These are phyloP conservation scores for Senna siamea DNA, from an alignment of 306 rosid species.

Conservation along the genomic window DNA sequence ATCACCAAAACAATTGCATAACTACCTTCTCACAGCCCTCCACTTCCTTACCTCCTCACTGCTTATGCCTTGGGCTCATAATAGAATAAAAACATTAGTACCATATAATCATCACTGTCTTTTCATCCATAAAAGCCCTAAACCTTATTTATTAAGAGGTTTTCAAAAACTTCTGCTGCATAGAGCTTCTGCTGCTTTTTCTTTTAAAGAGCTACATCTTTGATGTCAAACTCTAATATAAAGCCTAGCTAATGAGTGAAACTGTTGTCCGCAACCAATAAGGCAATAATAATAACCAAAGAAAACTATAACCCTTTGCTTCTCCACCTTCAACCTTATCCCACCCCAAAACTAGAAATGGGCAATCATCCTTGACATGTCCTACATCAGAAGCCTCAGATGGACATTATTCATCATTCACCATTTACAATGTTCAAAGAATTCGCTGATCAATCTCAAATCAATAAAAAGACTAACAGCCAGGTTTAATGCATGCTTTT, in stretches of 20 bases:
- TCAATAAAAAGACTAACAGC: constrained; percentile 1
- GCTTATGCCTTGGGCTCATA: not conserved
- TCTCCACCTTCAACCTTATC: constrained; percentile 5
- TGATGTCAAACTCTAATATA: not conserved
- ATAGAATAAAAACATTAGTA: not conserved
- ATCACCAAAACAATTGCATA: not conserved
- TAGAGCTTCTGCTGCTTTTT: not conserved
- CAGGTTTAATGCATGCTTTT: constrained; percentile 9
- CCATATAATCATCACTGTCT: not conserved
- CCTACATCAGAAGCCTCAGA: constrained; percentile 6
- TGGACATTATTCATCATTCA: constrained; percentile 24
- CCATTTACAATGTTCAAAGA: constrained; percentile 25
- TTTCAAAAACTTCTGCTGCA: not conserved
- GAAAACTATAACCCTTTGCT: constrained; percentile 4
- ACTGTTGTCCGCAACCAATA: not conserved
- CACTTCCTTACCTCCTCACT: not conserved
- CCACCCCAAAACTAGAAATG: constrained; percentile 15
- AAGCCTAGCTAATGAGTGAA: not conserved
- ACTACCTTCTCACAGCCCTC: not conserved
- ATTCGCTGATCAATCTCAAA: not conserved
- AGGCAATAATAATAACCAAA: not conserved
- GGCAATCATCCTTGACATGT: constrained; percentile 1
- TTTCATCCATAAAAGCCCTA: constrained; percentile 10
- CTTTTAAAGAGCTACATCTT: constrained; percentile 1
- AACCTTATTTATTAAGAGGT: not conserved